Evolutionary conservation across 2,329 filamentous ascomycete species (phyloP), one percentile per base, ranked within the genome.

Genomic region (Coniochaeta sp.): DNA sequence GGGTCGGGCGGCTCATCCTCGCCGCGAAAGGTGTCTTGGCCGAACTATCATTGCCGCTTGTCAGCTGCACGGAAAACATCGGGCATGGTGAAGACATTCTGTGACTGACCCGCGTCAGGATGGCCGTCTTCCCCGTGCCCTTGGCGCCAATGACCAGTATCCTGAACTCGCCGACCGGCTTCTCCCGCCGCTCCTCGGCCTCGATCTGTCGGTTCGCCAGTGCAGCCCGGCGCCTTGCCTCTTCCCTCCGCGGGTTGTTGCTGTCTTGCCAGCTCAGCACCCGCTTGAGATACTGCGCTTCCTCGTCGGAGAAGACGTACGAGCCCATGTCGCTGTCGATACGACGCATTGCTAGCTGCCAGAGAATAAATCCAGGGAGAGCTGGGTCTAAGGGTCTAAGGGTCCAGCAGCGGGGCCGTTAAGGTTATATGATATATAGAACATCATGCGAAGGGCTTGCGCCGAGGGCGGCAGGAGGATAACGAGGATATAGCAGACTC

Each of bases 71-170:
- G 24, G 57, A 14, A 6, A 3, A 50, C 28, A n/a, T 9, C 28
- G 28, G 28, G 28, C 9, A 31, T 31, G 28, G 28, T 31, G 5
- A 9, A 31, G 28, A 9, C 5, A 31, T 5, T 9, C 28, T 5
- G n/a, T n/a, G 28, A 9, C 64, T 50, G 61, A 77, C 75, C 63
- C 71, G 70, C 6, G 72, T 73, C 14, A 77, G 61, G 7, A 77
- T 67, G 5, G 74, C 70, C 9, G 75, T 77, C 65, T 78, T 78
- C n/a, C 76, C 76, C 50, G 70, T 72, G 0, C 73, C 72, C 34
- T 72, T 70, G 1, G 69, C 70, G 6, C 76, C 76, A 17, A 77
- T 65, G 14, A 77, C 67, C 28, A 78, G 68, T 24, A 77, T 64
- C 50, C 72, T 69, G 61, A 78, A 72, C 57, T 76, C 73, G 11